These are phyloP conservation scores for Phascolomyces articulosus DNA, from an alignment of 371 early-diverging fungal genomes.

Conservation along the genomic window DNA sequence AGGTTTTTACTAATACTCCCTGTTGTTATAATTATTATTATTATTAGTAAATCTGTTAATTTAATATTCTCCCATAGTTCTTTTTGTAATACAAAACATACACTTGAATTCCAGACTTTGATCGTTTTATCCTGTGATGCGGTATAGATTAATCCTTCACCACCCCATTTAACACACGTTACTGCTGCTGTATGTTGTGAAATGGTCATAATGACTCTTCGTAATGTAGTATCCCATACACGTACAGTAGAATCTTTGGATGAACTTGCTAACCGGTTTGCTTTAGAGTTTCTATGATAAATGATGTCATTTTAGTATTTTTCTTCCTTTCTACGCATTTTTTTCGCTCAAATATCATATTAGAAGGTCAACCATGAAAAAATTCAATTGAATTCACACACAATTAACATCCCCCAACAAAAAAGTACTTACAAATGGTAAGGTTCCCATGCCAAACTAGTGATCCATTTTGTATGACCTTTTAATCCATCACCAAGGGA, in stretches of 20 bases:
- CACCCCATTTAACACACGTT: slow-evolving; percentile 94
- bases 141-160: slow-evolving; percentile 91
- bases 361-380: no score
- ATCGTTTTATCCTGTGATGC: slow-evolving; percentile 93
- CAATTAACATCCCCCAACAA: not conserved
- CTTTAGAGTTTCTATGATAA: slow-evolving; percentile 59
- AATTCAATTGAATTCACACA: not conserved
- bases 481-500: slow-evolving; percentile 77
- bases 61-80: no score
- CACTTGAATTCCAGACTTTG: slow-evolving; percentile 86
- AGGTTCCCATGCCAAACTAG: slow-evolving; percentile 92
- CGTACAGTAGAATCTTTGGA: slow-evolving; percentile 96
- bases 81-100: slow-evolving; percentile 5
- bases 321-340: no score
- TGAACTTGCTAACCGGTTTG: slow-evolving; percentile 85
- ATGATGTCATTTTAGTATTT: no score
- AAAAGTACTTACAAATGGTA: slow-evolving; percentile 70
- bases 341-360: no score
- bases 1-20: slow-evolving; percentile 83
- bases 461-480: slow-evolving; percentile 91
- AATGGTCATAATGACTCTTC: slow-evolving; percentile 79
- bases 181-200: slow-evolving; percentile 92
- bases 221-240: slow-evolving; percentile 90
- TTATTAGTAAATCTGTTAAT: no score
- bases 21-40: slow-evolving; percentile 23